Evolutionary conservation across 306 rosid genomes (phyloP), one percentile per base, ranked within the genome.

Genomic region (Erythrophleum fordii): DNA sequence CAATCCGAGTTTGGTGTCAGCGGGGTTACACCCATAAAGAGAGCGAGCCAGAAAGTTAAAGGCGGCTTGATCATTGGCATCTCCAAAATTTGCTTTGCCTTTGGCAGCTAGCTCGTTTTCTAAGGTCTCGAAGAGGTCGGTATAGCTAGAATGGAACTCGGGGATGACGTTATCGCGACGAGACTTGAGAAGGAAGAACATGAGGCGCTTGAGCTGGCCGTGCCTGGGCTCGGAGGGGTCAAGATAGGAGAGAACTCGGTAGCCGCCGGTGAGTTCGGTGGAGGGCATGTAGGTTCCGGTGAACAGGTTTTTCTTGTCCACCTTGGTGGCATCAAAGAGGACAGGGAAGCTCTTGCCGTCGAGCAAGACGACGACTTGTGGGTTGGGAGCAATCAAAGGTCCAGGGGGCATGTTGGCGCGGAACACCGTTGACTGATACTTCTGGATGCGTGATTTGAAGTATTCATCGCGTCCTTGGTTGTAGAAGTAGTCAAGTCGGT

Each of bases 341-440:
- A 88, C 81, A 0, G 97, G 96, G 74, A 95, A 95, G 62, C 91
- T 85, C 76, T 91, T 93, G 1, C 88, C 98, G 83, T 95, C 99
- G 35, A 95, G 98, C 17, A 95, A 70, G 52, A 85, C 89, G 76
- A 95, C 75, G 77, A 95, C 99, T 4, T 82, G 83, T 14, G 99
- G 75, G 44, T 89, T 70, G 6, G 81, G 14, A 5, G 96, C 16
- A 31, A 93, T 87, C 77, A 86, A 79, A 0, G 96, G 97, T 3
- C 99, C 99, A 0, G 99, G 99, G 1, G 99, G 99, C 92, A 93
- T 88, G 77, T 95, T 95, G 80, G 90, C 88, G 58, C 98, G 85
- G 84, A 84, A 95, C 1, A 95, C 91, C 29, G 98, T 93, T 1
- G 99, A 95, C 31, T 80, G 68, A 81, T 95, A 82, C 25, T 91